Conservation (phyloP, 1,284 basidiomycete genomes). For the Vanrija sp. region DNA sequence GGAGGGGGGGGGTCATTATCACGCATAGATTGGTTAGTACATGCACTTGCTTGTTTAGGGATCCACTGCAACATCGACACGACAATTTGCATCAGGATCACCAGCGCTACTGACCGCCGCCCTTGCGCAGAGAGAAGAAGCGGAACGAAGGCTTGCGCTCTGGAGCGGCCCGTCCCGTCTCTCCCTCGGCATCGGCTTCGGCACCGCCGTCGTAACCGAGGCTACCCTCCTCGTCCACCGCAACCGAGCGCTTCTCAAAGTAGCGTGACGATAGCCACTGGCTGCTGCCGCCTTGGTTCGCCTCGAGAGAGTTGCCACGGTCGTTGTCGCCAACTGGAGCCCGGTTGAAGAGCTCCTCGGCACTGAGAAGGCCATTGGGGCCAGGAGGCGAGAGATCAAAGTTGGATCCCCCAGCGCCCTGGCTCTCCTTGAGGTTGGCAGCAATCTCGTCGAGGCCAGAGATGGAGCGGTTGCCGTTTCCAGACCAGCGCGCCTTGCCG, state of each 20-base stretch:
- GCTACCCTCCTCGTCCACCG: not conserved
- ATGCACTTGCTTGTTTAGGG: too few species aligned
- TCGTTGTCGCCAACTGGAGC: slow-evolving; percentile 2
- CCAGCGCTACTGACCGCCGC: slow-evolving; percentile 1
- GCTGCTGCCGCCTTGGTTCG: not conserved
- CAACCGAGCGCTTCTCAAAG: not conserved
- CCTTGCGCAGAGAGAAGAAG: slow-evolving; percentile 43
- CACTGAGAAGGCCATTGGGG: slow-evolving; percentile 6
- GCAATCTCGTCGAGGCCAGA: slow-evolving; percentile 15
- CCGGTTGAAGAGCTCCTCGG: slow-evolving; percentile 23
- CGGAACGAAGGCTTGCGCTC: slow-evolving; percentile 36
- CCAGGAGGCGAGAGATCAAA: too few species aligned
- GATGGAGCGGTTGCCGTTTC: slow-evolving; percentile 12
- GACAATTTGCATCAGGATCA: not conserved
- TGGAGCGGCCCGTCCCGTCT: slow-evolving; percentile 2
- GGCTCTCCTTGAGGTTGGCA: slow-evolving; percentile 9
- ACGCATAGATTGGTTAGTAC: too few species aligned
- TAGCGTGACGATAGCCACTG: slow-evolving; percentile 1
- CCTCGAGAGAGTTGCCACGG: slow-evolving; percentile 10
- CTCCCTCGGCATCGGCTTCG: slow-evolving; percentile 6
- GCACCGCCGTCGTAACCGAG: slow-evolving; percentile 1
- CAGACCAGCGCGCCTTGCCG: slow-evolving; percentile 25
- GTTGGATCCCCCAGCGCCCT: too few species aligned
- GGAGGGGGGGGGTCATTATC: too few species aligned
- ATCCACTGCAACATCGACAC: not conserved